Percentiles rank a stretch among this genome's conserved stretches.
These are phyloP conservation scores for Ascomycota sp. DNA, from an alignment of 2,329 filamentous ascomycete genomes.

Conservation along the genomic window DNA sequence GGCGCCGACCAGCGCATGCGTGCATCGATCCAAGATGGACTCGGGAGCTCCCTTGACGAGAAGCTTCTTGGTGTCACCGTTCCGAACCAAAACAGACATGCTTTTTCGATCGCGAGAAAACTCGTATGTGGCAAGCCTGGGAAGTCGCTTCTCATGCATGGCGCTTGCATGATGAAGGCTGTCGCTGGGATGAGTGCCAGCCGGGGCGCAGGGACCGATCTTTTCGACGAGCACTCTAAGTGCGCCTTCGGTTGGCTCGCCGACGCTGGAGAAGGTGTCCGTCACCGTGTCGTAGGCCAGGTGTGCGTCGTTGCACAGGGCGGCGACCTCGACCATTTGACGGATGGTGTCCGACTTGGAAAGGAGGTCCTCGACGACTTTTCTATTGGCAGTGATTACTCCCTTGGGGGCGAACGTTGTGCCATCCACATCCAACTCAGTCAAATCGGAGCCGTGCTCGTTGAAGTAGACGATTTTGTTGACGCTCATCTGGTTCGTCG, in stretches of 20 bases:
- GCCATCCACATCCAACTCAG: slow-evolving; percentile 75
- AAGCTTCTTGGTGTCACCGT: slow-evolving; percentile 49
- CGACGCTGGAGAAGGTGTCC: slow-evolving; percentile 56
- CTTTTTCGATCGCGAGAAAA: slow-evolving; percentile 97
- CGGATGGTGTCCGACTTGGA: slow-evolving; percentile 52
- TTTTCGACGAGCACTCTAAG: slow-evolving; percentile 83
- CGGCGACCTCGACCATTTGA: slow-evolving; percentile 50
- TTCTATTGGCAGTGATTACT: slow-evolving; percentile 44
- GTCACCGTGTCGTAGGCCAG: slow-evolving; percentile 62
- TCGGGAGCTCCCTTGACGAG: slow-evolving; percentile 94
- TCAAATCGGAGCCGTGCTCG: slow-evolving; percentile 47
- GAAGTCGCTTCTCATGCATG: slow-evolving; percentile 56
- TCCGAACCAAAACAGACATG: slow-evolving; percentile 83
- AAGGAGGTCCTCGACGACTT: slow-evolving; percentile 43
- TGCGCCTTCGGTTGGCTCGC: slow-evolving; percentile 87
- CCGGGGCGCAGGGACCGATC: slow-evolving; percentile 56
- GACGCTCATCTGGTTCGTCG: slow-evolving; percentile 98
- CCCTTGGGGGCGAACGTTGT: slow-evolving; percentile 80
- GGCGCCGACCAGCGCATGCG: slow-evolving; percentile 53
- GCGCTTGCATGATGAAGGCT: slow-evolving; percentile 63
- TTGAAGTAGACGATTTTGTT: slow-evolving; percentile 74
- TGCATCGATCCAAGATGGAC: slow-evolving; percentile 79
- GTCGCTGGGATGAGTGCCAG: slow-evolving; percentile 29
- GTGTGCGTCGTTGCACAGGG: slow-evolving; percentile 72
- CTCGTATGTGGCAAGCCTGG: slow-evolving; percentile 70